Evolutionary conservation across 2,329 filamentous ascomycete genomes (phyloP), one percentile per base, ranked within the genome.

Genomic region (Paracamarosporium sp.): DNA sequence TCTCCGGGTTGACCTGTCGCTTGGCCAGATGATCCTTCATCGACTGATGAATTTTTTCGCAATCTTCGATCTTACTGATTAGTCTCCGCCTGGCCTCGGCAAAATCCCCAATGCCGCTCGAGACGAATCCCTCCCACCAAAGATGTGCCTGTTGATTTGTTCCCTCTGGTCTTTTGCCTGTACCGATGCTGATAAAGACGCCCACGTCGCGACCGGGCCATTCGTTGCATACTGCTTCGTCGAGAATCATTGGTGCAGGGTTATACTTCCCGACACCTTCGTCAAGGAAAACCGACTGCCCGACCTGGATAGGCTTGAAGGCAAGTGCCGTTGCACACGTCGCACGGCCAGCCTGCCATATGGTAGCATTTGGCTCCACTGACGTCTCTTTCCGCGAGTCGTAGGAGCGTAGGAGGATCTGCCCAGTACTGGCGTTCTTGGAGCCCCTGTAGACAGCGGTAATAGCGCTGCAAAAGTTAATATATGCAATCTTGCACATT

Each of bases 311-410:
- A 0, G 94, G 93, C 75, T 99, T 99, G 80, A 99, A 99, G 1
- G 95, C 95, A 41, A 97, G 82, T 0, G 91, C 92, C 1, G 94
- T 95, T 0, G 95, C 92, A 52, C 86, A 92, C 1, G 95, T 99
- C n/a, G 95, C 95, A 59, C 95, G 88, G 11, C 95, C 95, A 4
- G 95, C 95, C 79, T 99, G 90, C 95, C 95, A 99, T 56, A 99
- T 95, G 44, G 90, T 96, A 78, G 93, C 97, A 71, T 97, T 91
- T 60, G 92, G 94, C 75, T 97, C 93, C 2, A 94, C 91, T 0
- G 93, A 86, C 0, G 93, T 90, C 75, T 98, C 95, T 76, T 90
- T 92, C 68, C 94, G 86, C 15, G 95, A 98, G 75, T 98, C 94
- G 78, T 99, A 99, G 1, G 94, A 98, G 64, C 95, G 89, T 54